Evolutionary conservation across 2,329 filamentous ascomycete species (phyloP), one percentile per base, ranked within the genome.

Genomic region (Aspergillus puulaauensis): DNA sequence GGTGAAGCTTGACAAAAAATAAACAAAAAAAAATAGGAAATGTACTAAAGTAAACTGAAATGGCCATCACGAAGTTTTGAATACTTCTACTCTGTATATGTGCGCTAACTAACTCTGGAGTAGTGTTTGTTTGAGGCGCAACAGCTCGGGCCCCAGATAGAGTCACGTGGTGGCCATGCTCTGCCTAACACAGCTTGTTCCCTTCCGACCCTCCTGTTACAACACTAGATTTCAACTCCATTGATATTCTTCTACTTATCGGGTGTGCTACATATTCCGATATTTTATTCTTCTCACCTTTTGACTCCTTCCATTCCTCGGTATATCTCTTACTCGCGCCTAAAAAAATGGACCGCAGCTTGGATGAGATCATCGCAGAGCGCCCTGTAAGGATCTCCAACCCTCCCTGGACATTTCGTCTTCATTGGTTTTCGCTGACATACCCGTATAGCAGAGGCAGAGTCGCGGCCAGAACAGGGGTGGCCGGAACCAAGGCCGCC

Each of bases 341-440:
- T 61, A 75, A 62, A 31, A 31, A 48, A 35, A 88, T 88, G 85
- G 85, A 88, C 75, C 82, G 84, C 69, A 83, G 82, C 67, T 77
- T 88, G 58, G 85, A 87, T 73, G 85, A 87, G 66, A 85, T 86
- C 68, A 86, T 86, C 61, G 78, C 79, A 61, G 84, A 86, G 67
- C 82, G 83, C 64, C 82, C 84, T 68, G 84, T 86, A 79, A 68
- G 68, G 46, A 51, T 56, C 40, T 15, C 50, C 37, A 41, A 37
- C 17, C 17, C 37, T 44, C 37, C 11, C 35, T 21, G 14, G 24
- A 5, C n/a, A 8, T 31, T 23, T 49, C 23, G n/a, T 33, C 37
- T 33, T 9, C 14, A 19, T 49, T 39, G 24, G 21, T 7, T 31
- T 37, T 39, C 23, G 31, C 61, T 70, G 45, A 71, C 60, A 50